Conservation (phyloP, 768 basidiomycete genomes). For the Lactarius indigo region DNA sequence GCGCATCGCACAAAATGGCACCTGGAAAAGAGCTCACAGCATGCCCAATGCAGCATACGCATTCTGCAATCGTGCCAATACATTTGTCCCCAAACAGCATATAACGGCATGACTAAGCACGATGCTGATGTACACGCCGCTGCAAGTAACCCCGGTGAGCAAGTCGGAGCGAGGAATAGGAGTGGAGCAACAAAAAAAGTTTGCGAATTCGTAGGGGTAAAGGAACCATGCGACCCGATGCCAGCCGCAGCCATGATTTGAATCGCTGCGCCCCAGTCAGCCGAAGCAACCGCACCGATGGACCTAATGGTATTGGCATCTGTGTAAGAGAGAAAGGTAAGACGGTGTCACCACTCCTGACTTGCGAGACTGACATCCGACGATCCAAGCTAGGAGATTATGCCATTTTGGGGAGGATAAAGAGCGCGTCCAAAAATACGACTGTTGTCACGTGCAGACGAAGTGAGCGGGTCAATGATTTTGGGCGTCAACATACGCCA, state of each 20-base stretch:
- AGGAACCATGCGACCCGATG: conserved; percentile 39
- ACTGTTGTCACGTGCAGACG: conserved; percentile 31
- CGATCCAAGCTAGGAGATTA: conserved; percentile 63
- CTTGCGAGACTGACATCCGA: conserved; percentile 39
- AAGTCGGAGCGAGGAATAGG: not conserved
- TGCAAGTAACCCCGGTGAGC: conserved; percentile 28
- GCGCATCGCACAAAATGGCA: not conserved
- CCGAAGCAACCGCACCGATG: conserved; percentile 46
- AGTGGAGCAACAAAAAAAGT: conserved; percentile 40
- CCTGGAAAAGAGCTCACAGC: conserved; percentile 39
- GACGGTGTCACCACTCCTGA: not conserved
- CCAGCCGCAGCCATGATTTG: conserved; percentile 51
- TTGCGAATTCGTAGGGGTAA: conserved; percentile 36
- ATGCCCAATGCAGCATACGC: conserved; percentile 70
- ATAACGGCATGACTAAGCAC: conserved; percentile 58
- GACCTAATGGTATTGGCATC: conserved; percentile 54
- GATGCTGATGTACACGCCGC: conserved; percentile 63
- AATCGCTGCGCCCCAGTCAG: conserved; percentile 59
- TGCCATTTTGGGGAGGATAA: conserved; percentile 53
- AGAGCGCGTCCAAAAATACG: conserved; percentile 68
- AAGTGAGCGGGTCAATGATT: not conserved
- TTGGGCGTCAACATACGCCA: conserved; percentile 42
- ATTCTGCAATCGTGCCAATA: conserved; percentile 68
- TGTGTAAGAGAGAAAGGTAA: conserved; percentile 17
- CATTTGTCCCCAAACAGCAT: conserved; percentile 62